Evolutionary conservation across 345 rosid genomes (phyloP).

Genomic region (Reutealis trisperma): DNA sequence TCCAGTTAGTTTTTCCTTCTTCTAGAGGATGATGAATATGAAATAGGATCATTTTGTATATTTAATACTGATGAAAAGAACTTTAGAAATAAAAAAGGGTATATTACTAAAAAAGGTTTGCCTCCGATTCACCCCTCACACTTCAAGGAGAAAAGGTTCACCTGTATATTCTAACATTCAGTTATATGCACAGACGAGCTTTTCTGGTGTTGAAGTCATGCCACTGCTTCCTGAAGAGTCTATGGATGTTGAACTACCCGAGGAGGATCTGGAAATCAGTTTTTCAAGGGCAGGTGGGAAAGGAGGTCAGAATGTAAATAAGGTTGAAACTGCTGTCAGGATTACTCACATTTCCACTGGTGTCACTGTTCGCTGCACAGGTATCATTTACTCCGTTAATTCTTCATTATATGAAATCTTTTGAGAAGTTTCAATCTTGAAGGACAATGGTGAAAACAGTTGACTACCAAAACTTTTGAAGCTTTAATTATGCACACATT

Average conservation of each 20-base stretch:
- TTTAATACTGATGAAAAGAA: neutral
- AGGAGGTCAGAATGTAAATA: constrained; percentile 98
- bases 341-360: constrained; percentile 89
- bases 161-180: constrained; percentile 18
- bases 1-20: neutral
- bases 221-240: constrained; percentile 93
- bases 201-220: constrained; percentile 91
- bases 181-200: constrained; percentile 65
- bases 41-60: neutral
- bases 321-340: constrained; percentile 92
- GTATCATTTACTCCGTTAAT: constrained; percentile 27
- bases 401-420: neutral
- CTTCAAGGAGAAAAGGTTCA: neutral
- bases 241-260: constrained; percentile 66
- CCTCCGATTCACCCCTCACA: neutral
- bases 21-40: neutral
- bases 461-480: neutral
- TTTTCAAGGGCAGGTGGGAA: constrained; percentile 95
- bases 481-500: neutral
- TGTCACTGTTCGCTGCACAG: constrained; percentile 86
- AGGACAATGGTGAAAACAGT: neutral
- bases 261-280: constrained; percentile 81
- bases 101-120: no score
- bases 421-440: neutral
- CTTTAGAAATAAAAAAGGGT: neutral